Conservation (phyloP, 352 stramenopile genomes). For the Phytophthora hybrid region DNA sequence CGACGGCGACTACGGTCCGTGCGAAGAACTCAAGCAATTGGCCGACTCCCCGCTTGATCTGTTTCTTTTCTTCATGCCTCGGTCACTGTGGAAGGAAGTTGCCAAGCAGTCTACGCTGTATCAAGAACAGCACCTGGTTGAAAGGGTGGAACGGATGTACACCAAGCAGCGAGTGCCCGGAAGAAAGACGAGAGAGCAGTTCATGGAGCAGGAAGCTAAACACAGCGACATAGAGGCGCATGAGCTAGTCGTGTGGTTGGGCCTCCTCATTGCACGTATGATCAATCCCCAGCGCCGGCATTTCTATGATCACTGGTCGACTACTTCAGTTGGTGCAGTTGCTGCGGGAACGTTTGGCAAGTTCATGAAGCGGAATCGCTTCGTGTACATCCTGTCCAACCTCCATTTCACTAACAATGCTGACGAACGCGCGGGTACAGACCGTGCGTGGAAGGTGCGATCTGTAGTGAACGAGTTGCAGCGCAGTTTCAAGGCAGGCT, state of each 20-base stretch:
- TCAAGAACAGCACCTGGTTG: too few species aligned
- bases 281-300: not conserved
- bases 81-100: too few species aligned
- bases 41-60: too few species aligned
- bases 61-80: too few species aligned
- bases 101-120: too few species aligned
- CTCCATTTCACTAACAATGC: constrained; percentile 12
- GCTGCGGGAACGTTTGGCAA: not conserved
- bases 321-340: constrained; percentile 1
- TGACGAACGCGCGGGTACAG: not conserved
- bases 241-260: constrained; percentile 2
- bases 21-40: too few species aligned
- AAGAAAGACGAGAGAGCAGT: too few species aligned
- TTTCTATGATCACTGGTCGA: constrained; percentile 7
- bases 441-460: constrained; percentile 11
- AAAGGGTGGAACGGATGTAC: too few species aligned
- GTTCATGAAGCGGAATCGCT: not conserved
- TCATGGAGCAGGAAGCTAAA: not conserved
- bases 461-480: not conserved
- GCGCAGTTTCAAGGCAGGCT: too few species aligned
- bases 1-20: too few species aligned
- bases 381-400: constrained; percentile 2
- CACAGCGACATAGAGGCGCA: constrained; percentile 3
- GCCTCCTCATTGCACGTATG: not conserved
- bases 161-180: too few species aligned